A percentile compares a stretch with the other conserved stretches of the same genome.
These are phyloP conservation scores for Nigrograna mackinnonii DNA, from an alignment of 2,329 filamentous ascomycete species.

Conservation along the genomic window DNA sequence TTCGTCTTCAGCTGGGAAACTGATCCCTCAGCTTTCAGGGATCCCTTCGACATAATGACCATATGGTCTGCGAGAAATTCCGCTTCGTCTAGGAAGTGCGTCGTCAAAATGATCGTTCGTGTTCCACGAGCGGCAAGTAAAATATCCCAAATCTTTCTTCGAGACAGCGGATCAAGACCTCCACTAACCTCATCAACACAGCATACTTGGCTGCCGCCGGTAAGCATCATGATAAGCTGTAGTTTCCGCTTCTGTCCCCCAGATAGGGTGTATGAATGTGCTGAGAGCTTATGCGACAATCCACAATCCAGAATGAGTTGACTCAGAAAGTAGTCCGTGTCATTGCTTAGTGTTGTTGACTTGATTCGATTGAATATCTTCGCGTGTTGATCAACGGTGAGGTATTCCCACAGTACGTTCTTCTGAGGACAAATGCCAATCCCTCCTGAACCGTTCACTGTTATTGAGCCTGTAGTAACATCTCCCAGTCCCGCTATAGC, in stretches of 20 bases:
- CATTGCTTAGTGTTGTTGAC: slow-evolving; percentile 53
- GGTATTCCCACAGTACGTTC: slow-evolving; percentile 70
- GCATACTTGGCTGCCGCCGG: slow-evolving; percentile 81
- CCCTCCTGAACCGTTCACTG: slow-evolving; percentile 71
- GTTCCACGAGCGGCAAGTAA: slow-evolving; percentile 79
- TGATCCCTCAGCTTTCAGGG: slow-evolving; percentile 75
- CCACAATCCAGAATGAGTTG: slow-evolving; percentile 69
- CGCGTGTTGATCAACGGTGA: slow-evolving; percentile 85
- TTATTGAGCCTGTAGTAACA: slow-evolving; percentile 73
- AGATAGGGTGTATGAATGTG: slow-evolving; percentile 73
- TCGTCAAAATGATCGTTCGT: slow-evolving; percentile 81
- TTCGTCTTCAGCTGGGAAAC: slow-evolving; percentile 80
- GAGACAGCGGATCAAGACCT: slow-evolving; percentile 80
- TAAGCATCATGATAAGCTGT: slow-evolving; percentile 90
- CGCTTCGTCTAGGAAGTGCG: slow-evolving; percentile 88
- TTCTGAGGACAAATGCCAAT: slow-evolving; percentile 86
- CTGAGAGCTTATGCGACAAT: slow-evolving; percentile 71
- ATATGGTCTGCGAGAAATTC: slow-evolving; percentile 86
- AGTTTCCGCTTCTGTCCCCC: slow-evolving; percentile 89
- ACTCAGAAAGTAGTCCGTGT: slow-evolving; percentile 57
- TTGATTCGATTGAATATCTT: slow-evolving; percentile 80
- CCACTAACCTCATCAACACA: slow-evolving; percentile 87
- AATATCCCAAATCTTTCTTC: slow-evolving; percentile 91
- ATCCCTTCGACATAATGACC: slow-evolving; percentile 80
- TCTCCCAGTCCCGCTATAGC: slow-evolving; percentile 79